Evolutionary conservation across 2,329 filamentous ascomycete species (phyloP).

Genomic region (Fusarium redolens): DNA sequence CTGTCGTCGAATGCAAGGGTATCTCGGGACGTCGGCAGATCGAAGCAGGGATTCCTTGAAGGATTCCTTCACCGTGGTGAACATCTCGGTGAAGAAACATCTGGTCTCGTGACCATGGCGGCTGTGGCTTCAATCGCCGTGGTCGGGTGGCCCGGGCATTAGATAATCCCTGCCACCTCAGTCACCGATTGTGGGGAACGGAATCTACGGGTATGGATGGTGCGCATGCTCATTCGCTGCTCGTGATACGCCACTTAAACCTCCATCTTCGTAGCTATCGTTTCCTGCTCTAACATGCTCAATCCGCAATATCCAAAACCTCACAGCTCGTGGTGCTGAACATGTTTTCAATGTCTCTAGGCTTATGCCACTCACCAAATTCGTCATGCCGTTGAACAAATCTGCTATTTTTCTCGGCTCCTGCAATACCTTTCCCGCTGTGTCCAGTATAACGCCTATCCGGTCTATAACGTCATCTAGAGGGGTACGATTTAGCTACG

Average conservation of each 20-base stretch:
- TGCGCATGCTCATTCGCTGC: constrained; percentile 31
- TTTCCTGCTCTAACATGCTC: constrained; percentile 44
- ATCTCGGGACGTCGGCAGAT: constrained; percentile 30
- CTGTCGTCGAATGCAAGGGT: constrained; percentile 15
- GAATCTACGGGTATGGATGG: constrained; percentile 6
- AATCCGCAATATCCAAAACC: constrained; percentile 23
- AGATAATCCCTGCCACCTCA: constrained; percentile 24
- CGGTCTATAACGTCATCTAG: constrained; percentile 42
- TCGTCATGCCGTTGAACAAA: constrained; percentile 41
- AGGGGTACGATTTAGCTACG: constrained; percentile 18
- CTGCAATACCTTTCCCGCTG: constrained; percentile 35
- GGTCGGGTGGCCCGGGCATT: constrained; percentile 12
- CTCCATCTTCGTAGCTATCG: constrained; percentile 3
- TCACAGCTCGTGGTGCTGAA: constrained; percentile 17
- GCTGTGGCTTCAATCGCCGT: constrained; percentile 9
- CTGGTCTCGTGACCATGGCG: constrained; percentile 18
- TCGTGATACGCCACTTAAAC: constrained; percentile 15
- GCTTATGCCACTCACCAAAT: constrained; percentile 11
- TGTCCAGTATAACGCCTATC: constrained; percentile 19
- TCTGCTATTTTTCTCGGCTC: constrained; percentile 32
- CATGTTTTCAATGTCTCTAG: constrained; percentile 31
- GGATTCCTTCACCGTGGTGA: constrained; percentile 26
- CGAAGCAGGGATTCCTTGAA: constrained; percentile 9
- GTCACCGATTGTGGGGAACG: constrained; percentile 11
- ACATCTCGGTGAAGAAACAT: background rate